Conservation (phyloP, 495 filamentous ascomycete genomes). For the Penicillium angulare region DNA sequence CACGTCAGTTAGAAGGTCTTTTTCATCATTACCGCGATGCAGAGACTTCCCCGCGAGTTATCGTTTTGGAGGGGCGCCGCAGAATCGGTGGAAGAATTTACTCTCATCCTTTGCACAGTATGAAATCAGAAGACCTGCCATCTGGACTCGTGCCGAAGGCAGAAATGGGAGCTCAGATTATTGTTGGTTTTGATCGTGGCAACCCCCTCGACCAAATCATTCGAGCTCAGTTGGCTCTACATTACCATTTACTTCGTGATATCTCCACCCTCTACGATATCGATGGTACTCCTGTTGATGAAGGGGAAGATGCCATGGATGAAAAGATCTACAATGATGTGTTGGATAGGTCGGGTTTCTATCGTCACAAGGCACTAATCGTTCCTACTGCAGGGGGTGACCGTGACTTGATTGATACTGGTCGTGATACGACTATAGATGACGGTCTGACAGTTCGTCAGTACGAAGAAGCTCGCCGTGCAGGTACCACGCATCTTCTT, state of each 20-base stretch:
- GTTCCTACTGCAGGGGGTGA: constrained; percentile 79
- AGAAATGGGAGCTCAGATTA: constrained; percentile 96
- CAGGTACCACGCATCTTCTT: constrained; percentile 41
- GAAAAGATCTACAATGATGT: constrained; percentile 93
- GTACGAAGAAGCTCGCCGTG: constrained; percentile 57
- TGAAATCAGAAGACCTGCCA: constrained; percentile 45
- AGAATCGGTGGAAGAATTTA: constrained; percentile 94
- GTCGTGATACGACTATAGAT: constrained; percentile 70
- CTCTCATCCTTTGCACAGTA: constrained; percentile 76
- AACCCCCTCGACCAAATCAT: constrained; percentile 91
- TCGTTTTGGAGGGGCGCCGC: constrained; percentile 83
- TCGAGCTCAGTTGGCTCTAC: constrained; percentile 84
- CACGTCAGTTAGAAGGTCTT: constrained; percentile 83
- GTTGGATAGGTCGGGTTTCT: constrained; percentile 83
- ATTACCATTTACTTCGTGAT: constrained; percentile 79
- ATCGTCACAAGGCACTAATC: constrained; percentile 70
- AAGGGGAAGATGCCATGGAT: constrained; percentile 74
- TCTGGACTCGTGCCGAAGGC: constrained; percentile 67
- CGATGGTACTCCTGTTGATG: constrained; percentile 77
- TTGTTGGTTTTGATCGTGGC: constrained; percentile 92
- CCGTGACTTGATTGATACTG: constrained; percentile 76
- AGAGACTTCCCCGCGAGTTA: constrained; percentile 66
- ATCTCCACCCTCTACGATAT: constrained; percentile 88
- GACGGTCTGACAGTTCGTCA: constrained; percentile 69
- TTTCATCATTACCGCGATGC: constrained; percentile 71